Evolutionary conservation across 805 yeast species (phyloP), one percentile per base, ranked within the genome.

Genomic region (Candida takata): DNA sequence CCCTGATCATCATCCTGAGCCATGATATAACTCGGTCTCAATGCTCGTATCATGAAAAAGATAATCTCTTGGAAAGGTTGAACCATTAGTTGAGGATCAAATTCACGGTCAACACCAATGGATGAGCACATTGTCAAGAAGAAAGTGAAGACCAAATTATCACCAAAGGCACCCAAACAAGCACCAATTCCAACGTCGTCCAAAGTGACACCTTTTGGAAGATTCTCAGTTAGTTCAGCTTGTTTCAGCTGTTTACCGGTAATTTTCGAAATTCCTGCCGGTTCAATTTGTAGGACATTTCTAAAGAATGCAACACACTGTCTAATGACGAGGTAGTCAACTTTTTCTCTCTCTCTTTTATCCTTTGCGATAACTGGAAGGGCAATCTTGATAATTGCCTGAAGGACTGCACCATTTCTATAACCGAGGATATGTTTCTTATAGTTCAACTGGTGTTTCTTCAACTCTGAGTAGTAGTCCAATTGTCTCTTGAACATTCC

Each of bases 241-340:
- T 47, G 54, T 27, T 67, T 61, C n/a, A 45, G 42, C 9, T 58
- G 37, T 37, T 57, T 66, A 32, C 67, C 67, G 2, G 64, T 58
- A 3, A 74, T 60, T 8, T 76, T 57, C 2, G 78, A 68, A 5
- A 70, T 47, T 24, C 70, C 75, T 2, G 82, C 76, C 0, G 88
- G 90, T 45, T 81, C 86, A 24, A 90, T 85, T 27, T 76, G 70
- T 8, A 84, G 60, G n/a, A 92, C 48, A 54, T 92, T 92, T 43
- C 95, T 69, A 43, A 87, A 69, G 51, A 92, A 75, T 34, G 74
- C 74, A 12, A 88, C 59, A 19, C 82, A 84, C 40, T 90, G 65
- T 37, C 80, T 74, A 32, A 92, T 57, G 11, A 88, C 70, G 29
- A 79, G 79, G 39, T 77, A 77, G 47, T 88, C 97, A 25, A 85